Evolutionary conservation across 208 protist species (phyloP), one percentile per base, ranked within the genome.

Genomic region (Trypanosoma lewisi): DNA sequence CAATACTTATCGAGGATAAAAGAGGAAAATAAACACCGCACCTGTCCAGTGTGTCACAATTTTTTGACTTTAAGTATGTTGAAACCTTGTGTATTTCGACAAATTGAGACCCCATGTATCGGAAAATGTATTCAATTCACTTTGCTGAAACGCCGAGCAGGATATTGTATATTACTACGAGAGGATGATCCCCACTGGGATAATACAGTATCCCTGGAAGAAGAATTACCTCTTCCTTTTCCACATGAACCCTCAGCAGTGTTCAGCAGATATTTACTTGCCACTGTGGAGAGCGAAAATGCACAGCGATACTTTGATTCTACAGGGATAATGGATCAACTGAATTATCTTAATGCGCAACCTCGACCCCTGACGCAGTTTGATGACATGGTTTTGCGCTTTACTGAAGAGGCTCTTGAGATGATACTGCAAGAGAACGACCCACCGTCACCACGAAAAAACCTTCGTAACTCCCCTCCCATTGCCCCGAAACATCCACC

Each of bases 41-140:
- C 55, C 30, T 95, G 89, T 67, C 85, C 89, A 11, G 85, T 95
- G 52, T 95, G 89, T 44, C 73, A 90, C 51, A 71, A 67, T 47
- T 70, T 75, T 31, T 51, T 95, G 45, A 70, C 62, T 2, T 36
- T 66, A 17, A 61, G 71, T 62, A 69, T 73, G 41, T 69, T 95
- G 44, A 75, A 83, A 19, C 88, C 83, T 31, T 89, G 82, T 48
- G 73, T 90, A 21, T 59, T 91, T 58, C 70, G 78, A 34, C 65
- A 62, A 4, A 67, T 84, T 42, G 41, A 37, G 23, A 70, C 74
- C n/a, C 68, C 75, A 28, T 47, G 14, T 27, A 4, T 39, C 2
- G 84, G 80, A 2, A 61, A 68, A 14, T 27, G 59, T 55, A 72
- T 70, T 3, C 70, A 74, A 52, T 95, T 95, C 48, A 83, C 88